phyloP scores from a whole-genome alignment of 1,139 yeast species.

The Geotrichum phurueaensis region DNA sequence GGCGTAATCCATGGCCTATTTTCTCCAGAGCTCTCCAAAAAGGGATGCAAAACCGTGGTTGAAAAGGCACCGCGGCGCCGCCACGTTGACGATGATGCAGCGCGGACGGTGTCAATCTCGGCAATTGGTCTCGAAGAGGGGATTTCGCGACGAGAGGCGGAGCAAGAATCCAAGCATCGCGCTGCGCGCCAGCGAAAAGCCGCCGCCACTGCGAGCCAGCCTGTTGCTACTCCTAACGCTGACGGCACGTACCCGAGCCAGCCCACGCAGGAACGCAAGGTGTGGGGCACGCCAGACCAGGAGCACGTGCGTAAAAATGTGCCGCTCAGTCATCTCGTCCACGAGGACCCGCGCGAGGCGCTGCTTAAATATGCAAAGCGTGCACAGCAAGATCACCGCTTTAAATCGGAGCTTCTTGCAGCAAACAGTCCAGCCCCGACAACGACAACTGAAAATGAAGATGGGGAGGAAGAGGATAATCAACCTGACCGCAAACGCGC shows the following conservation, averaged over 20 bases:
- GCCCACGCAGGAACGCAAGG: neutral
- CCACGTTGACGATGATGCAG: constrained; percentile 35
- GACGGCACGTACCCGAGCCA: neutral
- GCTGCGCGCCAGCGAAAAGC: neutral
- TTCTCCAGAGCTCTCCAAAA: constrained; percentile 32
- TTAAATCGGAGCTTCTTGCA: constrained; percentile 16
- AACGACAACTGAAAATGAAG: constrained; percentile 8
- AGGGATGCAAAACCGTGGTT: constrained; percentile 36
- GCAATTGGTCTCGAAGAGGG: constrained; percentile 26
- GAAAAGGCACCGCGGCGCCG: constrained; percentile 35
- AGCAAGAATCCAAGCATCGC: constrained; percentile 12
- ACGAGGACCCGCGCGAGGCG: constrained; percentile 39
- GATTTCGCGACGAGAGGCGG: constrained; percentile 10
- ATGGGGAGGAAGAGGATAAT: constrained; percentile 17
- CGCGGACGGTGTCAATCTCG: constrained; percentile 31
- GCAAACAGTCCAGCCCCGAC: constrained; percentile 19
- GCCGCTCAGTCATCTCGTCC: constrained; percentile 21
- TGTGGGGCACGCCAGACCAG: constrained; percentile 29
- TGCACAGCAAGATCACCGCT: constrained; percentile 25
- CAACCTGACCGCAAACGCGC: neutral
- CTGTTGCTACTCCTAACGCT: neutral
- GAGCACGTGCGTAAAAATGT: constrained; percentile 25
- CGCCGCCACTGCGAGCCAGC: neutral
- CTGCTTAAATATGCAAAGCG: constrained; percentile 34
- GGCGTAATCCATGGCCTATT: constrained; percentile 36